These are phyloP conservation scores for Mortierella sp. DNA, from an alignment of 371 early-diverging fungal species.

Conservation along the genomic window DNA sequence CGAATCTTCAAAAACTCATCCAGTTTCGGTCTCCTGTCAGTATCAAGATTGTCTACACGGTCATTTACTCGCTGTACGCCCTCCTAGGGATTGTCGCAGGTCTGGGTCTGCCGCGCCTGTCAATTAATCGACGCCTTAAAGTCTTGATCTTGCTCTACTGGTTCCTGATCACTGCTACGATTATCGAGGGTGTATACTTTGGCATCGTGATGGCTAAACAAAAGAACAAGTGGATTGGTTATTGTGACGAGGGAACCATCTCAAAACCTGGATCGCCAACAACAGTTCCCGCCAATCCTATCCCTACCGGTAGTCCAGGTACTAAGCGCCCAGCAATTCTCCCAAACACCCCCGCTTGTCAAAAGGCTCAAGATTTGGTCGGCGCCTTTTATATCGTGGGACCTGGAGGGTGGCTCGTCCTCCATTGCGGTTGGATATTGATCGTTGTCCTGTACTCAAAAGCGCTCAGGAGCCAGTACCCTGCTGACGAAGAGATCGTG, in stretches of 20 bases:
- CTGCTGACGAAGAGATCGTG: constrained; percentile 20
- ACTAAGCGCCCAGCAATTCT: no score
- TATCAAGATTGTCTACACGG: constrained; percentile 28
- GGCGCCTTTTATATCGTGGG: constrained; percentile 31
- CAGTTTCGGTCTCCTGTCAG: constrained; percentile 26
- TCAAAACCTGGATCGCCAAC: background rate
- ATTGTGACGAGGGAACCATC: constrained; percentile 12
- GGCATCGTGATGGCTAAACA: constrained; percentile 36
- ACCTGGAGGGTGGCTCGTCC: constrained; percentile 42
- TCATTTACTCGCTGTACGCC: constrained; percentile 30
- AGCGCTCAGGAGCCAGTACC: constrained; percentile 24
- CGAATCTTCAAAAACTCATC: constrained; percentile 9
- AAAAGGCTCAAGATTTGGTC: constrained; percentile 7
- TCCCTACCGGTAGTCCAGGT: no score
- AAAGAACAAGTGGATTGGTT: constrained; percentile 31
- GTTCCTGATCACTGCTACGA: constrained; percentile 24
- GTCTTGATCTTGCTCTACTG: constrained; percentile 35
- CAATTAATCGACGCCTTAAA: constrained; percentile 10
- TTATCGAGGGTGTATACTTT: constrained; percentile 45
- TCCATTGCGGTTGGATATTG: constrained; percentile 44
- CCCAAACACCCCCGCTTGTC: constrained; percentile 2
- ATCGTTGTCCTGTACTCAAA: constrained; percentile 40
- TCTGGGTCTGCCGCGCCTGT: background rate
- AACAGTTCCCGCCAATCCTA: background rate
- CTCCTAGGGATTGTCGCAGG: constrained; percentile 23